Evolutionary conservation across 2,329 filamentous ascomycete species (phyloP).

Genomic region (Trematosphaeria pertusa): DNA sequence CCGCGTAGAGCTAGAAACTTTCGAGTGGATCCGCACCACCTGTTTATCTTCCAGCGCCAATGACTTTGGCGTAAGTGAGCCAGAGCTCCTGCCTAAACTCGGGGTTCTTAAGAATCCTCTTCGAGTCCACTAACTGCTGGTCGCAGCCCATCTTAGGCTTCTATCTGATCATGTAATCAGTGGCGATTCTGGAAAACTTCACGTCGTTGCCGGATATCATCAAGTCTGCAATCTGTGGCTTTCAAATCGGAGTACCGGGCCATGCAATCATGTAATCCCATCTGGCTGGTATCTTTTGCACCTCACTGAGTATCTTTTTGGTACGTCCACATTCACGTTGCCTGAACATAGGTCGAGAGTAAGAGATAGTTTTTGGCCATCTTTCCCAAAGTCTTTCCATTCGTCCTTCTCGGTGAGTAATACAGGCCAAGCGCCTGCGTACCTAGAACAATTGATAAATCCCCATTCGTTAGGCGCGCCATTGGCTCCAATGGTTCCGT

Average conservation of each 20-base stretch:
- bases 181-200: conserved; percentile 7
- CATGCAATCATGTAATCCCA: neutral
- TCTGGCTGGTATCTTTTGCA: neutral
- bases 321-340: conserved; percentile 4
- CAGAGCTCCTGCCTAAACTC: conserved; percentile 7
- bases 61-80: conserved; percentile 3
- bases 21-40: conserved; percentile 7
- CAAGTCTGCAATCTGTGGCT: conserved; percentile 10
- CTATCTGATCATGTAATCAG: conserved; percentile 8
- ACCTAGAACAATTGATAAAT: neutral
- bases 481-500: conserved; percentile 5
- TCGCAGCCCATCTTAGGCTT: conserved; percentile 5
- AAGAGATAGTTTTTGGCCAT: conserved; percentile 2
- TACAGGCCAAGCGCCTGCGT: conserved; percentile 3
- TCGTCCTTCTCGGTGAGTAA: neutral
- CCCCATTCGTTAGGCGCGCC: neutral
- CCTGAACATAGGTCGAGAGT: conserved; percentile 10
- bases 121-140: neutral
- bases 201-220: conserved; percentile 10
- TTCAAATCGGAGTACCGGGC: conserved; percentile 3
- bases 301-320: conserved; percentile 4
- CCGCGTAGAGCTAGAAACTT: conserved; percentile 5
- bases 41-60: conserved; percentile 3
- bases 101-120: conserved; percentile 3
- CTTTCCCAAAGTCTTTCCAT: conserved; percentile 4